A percentile compares a stretch with the other conserved stretches of the same genome.
These are phyloP conservation scores for Marasmius tenuissimus DNA, from an alignment of 1,284 basidiomycete genomes.

Conservation along the genomic window DNA sequence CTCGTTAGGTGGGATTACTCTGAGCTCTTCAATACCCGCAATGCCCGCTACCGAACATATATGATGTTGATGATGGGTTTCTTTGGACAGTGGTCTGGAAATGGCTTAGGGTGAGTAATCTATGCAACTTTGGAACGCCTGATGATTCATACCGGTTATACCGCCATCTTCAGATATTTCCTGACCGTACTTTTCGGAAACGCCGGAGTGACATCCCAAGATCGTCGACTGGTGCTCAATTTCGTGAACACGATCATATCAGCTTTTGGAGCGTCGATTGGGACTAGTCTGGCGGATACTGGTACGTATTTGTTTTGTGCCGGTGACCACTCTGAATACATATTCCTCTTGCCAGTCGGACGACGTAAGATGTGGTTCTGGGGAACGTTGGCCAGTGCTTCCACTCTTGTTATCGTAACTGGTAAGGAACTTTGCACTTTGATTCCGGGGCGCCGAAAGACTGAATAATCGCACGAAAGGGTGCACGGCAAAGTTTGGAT, in stretches of 20 bases:
- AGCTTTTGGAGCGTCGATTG: slow-evolving; percentile 48
- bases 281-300: slow-evolving; percentile 47
- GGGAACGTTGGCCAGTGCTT: slow-evolving; percentile 39
- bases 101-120: slow-evolving; percentile 41
- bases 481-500: slow-evolving; percentile 39
- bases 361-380: slow-evolving; percentile 46
- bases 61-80: slow-evolving; percentile 53
- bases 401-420: slow-evolving; percentile 38
- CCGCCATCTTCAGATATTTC: slow-evolving; percentile 32
- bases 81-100: slow-evolving; percentile 55
- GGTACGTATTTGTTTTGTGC: slow-evolving; percentile 18
- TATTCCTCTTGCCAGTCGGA: slow-evolving; percentile 28
- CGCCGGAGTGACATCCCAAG: slow-evolving; percentile 38
- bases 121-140: slow-evolving; percentile 22
- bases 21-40: slow-evolving; percentile 45
- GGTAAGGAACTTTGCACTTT: slow-evolving; percentile 19
- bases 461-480: not conserved
- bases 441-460: not conserved
- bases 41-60: slow-evolving; percentile 46
- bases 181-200: slow-evolving; percentile 40
- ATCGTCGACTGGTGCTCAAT: slow-evolving; percentile 52
- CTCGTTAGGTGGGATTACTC: slow-evolving; percentile 48
- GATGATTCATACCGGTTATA: not conserved
- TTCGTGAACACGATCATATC: slow-evolving; percentile 55
- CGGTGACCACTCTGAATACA: slow-evolving; percentile 7